A percentile compares a stretch with the other conserved stretches of the same genome.
phyloP scores from a whole-genome alignment of 495 filamentous ascomycete genomes.

The Cercophora samala region DNA sequence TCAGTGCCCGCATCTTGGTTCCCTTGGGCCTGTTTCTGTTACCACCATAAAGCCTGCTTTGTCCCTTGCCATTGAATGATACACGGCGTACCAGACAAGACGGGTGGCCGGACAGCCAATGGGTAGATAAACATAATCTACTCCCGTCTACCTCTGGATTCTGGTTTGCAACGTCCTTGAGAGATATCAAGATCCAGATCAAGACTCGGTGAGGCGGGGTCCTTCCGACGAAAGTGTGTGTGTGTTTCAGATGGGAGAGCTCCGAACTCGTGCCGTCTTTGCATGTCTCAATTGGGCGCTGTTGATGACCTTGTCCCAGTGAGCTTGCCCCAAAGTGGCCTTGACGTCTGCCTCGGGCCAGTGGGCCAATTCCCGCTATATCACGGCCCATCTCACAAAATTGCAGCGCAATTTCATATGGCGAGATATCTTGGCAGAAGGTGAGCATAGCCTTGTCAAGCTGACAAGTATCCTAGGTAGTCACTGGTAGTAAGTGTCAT shows the following conservation, averaged over 20 bases:
- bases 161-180: too few species aligned
- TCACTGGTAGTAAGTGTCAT: not conserved
- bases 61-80: constrained; percentile 5
- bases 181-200: not conserved
- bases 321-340: not conserved
- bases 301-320: not conserved
- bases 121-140: not conserved
- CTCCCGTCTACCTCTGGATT: too few species aligned
- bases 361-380: not conserved
- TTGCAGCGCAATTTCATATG: not conserved
- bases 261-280: not conserved
- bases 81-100: not conserved
- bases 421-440: not conserved
- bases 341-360: not conserved
- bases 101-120: not conserved
- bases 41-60: constrained; percentile 11
- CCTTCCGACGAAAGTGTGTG: not conserved
- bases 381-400: not conserved
- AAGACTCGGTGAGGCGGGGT: constrained; percentile 1
- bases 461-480: too few species aligned
- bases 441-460: not conserved
- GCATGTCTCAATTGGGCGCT: not conserved
- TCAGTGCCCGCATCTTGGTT: constrained; percentile 2
- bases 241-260: not conserved
- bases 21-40: not conserved